Base-by-base conservation (phyloP, 495 filamentous ascomycete genomes). In the Hypomontagnella submonticulosa region DNA sequence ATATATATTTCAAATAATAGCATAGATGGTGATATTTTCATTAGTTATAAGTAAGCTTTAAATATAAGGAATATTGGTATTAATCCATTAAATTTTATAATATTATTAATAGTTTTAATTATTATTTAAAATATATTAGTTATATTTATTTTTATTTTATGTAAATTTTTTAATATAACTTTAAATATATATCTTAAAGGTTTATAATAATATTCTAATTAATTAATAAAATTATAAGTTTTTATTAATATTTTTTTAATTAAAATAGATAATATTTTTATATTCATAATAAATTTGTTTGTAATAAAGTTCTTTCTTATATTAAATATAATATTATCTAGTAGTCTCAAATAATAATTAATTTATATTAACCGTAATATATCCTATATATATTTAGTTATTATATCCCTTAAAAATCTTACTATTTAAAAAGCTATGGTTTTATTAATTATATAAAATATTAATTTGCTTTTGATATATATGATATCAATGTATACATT, bases 401-500 rank as follows among this genome's bases (percentile, higher is more conserved):
- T 50, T 50, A 50, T 50, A 16, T 50, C 9, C 2, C 13, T 33
- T 33, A 50, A 15, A 34, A 50, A 50, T 50, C 9, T 50, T 13
- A 34, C 15, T 6, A 9, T 50, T 50, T 50, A 50, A 34, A 34
- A 50, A 2, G 10, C 33, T 10, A 34, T 50, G 10, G 10, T 34
- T 50, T 50, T 15, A 34, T 50, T 50, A 15, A 50, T 50, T 33
- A 50, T 10, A 34, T 50, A 50, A 15, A 33, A 34, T 19, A 50
- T 34, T 33, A 13, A 34, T 50, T 50, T 33, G 2, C 13, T 50
- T 5, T 50, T 13, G 13, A 50, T 5, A 33, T 50, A 50, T 50
- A 50, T 50, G 16, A 33, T 34, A 15, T 50, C 15, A 9, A 33
- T n/a, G 13, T 15, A 34, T 23, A 33, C 33, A 34, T 15, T 50